Evolutionary conservation across 164 flowering plant species (phyloP).

Genomic region (Dillenia turbinata): DNA sequence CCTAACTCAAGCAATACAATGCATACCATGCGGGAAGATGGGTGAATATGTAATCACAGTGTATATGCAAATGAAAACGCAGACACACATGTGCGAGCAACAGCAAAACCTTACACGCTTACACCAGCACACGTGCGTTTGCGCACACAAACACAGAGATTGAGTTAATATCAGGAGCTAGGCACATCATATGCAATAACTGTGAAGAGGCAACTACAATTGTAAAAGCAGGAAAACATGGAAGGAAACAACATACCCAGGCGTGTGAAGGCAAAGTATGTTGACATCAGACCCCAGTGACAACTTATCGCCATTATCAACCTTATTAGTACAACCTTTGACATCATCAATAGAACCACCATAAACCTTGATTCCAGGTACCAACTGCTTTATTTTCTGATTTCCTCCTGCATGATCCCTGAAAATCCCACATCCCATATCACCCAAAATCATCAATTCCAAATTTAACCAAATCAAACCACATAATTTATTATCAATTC

Average conservation of each 20-base stretch:
- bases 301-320: slow-evolving; percentile 78
- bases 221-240: not conserved
- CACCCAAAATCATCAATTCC: not conserved
- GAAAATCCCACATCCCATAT: too few relatives aligned
- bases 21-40: too few relatives aligned
- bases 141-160: too few relatives aligned
- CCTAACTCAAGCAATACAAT: too few relatives aligned
- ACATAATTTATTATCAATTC: not conserved
- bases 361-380: slow-evolving; percentile 75
- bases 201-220: too few relatives aligned
- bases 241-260: slow-evolving; percentile 47
- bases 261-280: slow-evolving; percentile 82
- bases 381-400: slow-evolving; percentile 67
- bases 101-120: too few relatives aligned
- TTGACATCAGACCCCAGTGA: slow-evolving; percentile 48
- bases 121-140: too few relatives aligned
- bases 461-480: not conserved
- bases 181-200: too few relatives aligned
- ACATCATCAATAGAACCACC: slow-evolving; percentile 93
- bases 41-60: too few relatives aligned
- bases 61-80: not conserved
- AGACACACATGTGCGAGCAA: not conserved
- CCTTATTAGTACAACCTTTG: slow-evolving; percentile 66
- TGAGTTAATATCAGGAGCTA: too few relatives aligned
- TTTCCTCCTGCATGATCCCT: slow-evolving; percentile 99